These are phyloP conservation scores for Ophiostoma perfectum DNA, from an alignment of 2,329 filamentous ascomycete genomes.

Conservation along the genomic window DNA sequence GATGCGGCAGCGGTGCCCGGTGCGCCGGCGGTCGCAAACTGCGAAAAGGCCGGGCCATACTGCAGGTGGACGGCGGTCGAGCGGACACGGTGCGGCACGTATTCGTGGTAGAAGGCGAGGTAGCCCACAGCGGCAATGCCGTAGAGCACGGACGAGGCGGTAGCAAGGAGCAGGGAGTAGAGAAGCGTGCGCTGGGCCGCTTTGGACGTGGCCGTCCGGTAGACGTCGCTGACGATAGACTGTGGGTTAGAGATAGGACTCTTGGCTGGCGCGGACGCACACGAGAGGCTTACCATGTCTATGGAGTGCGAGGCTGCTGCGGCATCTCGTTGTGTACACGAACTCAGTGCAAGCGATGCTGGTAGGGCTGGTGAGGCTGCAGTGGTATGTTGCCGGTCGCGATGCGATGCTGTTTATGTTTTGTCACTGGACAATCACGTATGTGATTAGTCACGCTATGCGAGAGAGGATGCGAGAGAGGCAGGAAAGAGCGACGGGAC, in stretches of 20 bases:
- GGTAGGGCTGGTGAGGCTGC: neutral
- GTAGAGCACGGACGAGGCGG: conserved; percentile 42
- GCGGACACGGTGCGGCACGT: conserved; percentile 51
- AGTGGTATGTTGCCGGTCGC: neutral
- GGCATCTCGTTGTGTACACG: too few relatives aligned
- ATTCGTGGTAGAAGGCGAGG: conserved; percentile 50
- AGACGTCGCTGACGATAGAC: conserved; percentile 25
- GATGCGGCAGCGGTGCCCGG: neutral
- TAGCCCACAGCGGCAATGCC: conserved; percentile 46
- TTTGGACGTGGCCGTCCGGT: conserved; percentile 44
- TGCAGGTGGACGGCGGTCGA: conserved; percentile 51
- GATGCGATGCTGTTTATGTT: neutral
- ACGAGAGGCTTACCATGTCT: too few relatives aligned
- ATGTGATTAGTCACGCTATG: neutral
- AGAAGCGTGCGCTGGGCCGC: conserved; percentile 47
- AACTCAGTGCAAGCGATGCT: too few relatives aligned
- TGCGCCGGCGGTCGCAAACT: neutral
- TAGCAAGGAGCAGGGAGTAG: conserved; percentile 42
- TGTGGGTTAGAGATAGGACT: neutral
- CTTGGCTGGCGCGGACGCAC: too few relatives aligned
- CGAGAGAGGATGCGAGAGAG: too few relatives aligned
- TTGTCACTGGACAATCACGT: neutral
- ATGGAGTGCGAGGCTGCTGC: too few relatives aligned
- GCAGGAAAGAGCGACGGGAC: neutral
- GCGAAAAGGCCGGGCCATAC: conserved; percentile 43